Percentiles rank a stretch among this genome's conserved stretches.
phyloP scores from a whole-genome alignment of 805 yeast species.

The Peterozyma xylosa region DNA sequence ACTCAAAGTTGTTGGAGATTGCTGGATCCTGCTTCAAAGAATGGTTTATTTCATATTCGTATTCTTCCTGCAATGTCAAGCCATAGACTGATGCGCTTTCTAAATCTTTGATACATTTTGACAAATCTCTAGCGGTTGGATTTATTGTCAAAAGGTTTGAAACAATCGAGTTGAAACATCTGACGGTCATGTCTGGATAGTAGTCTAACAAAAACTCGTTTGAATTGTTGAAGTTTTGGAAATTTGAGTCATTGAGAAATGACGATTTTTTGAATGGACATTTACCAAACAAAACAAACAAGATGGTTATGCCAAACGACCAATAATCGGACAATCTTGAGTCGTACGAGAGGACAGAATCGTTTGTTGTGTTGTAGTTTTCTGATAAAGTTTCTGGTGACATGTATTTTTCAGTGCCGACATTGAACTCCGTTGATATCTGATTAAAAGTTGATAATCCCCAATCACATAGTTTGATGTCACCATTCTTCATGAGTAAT shows the following conservation, averaged over 20 bases:
- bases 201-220: slow-evolving; percentile 38
- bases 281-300: slow-evolving; percentile 43
- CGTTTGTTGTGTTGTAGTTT: slow-evolving; percentile 2
- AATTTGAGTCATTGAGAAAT: slow-evolving; percentile 30
- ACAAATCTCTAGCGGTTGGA: neutral
- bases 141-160: neutral
- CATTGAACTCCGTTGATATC: slow-evolving; percentile 26
- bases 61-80: neutral
- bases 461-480: slow-evolving; percentile 66
- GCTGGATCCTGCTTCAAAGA: neutral
- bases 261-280: slow-evolving; percentile 38
- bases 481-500: slow-evolving; percentile 40
- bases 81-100: neutral
- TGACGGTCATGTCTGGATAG: slow-evolving; percentile 24
- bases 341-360: slow-evolving; percentile 23
- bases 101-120: neutral
- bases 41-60: neutral
- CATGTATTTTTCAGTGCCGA: slow-evolving; percentile 56
- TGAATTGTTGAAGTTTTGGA: slow-evolving; percentile 31
- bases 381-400: slow-evolving; percentile 38
- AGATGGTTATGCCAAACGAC: slow-evolving; percentile 45
- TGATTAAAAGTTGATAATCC: slow-evolving; percentile 46
- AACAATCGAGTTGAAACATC: neutral
- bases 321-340: slow-evolving; percentile 43
- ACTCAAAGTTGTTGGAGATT: neutral